Evolutionary conservation across 371 early-diverging fungal species (phyloP).

Genomic region (Rhizomucor pusillus): DNA sequence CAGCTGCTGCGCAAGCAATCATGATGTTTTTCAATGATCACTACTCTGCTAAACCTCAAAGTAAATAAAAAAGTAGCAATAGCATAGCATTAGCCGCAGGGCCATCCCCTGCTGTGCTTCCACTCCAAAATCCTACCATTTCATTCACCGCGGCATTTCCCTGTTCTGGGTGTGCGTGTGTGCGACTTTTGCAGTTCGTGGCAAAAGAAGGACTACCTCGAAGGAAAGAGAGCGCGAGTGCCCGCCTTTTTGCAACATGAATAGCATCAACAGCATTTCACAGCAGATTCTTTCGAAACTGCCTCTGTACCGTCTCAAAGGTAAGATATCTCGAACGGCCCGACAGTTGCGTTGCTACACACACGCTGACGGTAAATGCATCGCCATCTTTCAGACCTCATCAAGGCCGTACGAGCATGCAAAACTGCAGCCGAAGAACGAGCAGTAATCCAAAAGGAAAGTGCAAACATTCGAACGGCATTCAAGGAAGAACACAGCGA

Average conservation of each 20-base stretch:
- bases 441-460: slow-evolving; percentile 94
- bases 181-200: not conserved
- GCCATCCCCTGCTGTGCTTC: no score
- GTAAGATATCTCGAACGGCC: slow-evolving; percentile 12
- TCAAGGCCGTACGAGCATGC: slow-evolving; percentile 92
- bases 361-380: not conserved
- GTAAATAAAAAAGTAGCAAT: no score
- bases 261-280: slow-evolving; percentile 52
- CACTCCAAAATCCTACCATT: no score
- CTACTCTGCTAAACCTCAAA: not conserved
- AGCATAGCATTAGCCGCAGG: no score
- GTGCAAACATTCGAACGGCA: slow-evolving; percentile 92
- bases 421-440: slow-evolving; percentile 99
- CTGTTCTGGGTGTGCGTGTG: not conserved
- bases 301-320: slow-evolving; percentile 48
- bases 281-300: slow-evolving; percentile 52
- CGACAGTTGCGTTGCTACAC: not conserved
- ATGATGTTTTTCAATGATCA: slow-evolving; percentile 34
- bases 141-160: not conserved
- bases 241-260: slow-evolving; percentile 20
- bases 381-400: slow-evolving; percentile 70
- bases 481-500: slow-evolving; percentile 91
- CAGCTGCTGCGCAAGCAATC: slow-evolving; percentile 41
- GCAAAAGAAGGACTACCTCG: not conserved
- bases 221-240: not conserved